A percentile compares a stretch with the other conserved stretches of the same genome.
Conservation (phyloP, 108 stramenopile species). For the Asterionellopsis glacialis region DNA sequence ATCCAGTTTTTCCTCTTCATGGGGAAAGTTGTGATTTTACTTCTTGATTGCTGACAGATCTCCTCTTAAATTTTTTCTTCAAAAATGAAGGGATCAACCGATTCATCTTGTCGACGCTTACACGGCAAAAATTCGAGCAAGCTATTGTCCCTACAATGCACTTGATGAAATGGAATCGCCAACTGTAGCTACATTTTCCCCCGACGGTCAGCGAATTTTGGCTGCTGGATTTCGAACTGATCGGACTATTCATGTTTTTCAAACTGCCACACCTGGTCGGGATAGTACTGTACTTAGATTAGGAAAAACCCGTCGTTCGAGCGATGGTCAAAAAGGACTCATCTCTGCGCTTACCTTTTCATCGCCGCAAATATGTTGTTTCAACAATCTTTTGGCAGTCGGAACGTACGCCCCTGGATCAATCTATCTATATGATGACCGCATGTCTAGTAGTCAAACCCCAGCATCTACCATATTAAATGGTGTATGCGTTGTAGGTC, state of each 20-base stretch:
- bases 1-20: too few relatives aligned
- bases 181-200: constrained; percentile 48
- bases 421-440: constrained; percentile 79
- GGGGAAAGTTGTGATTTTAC: too few relatives aligned
- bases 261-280: constrained; percentile 59
- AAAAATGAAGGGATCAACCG: constrained; percentile 47
- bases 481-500: constrained; percentile 61
- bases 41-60: not conserved
- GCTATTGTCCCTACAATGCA: constrained; percentile 72
- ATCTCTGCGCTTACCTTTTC: constrained; percentile 58
- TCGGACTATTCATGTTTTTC: constrained; percentile 71
- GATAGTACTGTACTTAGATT: constrained; percentile 35
- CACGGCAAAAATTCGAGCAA: constrained; percentile 63
- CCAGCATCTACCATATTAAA: not conserved
- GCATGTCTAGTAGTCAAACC: constrained; percentile 21
- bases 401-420: constrained; percentile 85
- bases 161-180: constrained; percentile 82
- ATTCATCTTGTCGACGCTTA: constrained; percentile 83
- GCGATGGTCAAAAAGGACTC: constrained; percentile 80
- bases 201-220: constrained; percentile 55
- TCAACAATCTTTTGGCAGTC: constrained; percentile 53
- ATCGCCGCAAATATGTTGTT: not conserved
- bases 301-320: constrained; percentile 73
- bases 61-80: constrained; percentile 10
- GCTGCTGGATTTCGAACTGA: constrained; percentile 69